Percentiles rank a stretch among this genome's conserved stretches.
Evolutionary conservation across 2,329 filamentous ascomycete genomes (phyloP).

Genomic region (Trichoderma endophyticum): DNA sequence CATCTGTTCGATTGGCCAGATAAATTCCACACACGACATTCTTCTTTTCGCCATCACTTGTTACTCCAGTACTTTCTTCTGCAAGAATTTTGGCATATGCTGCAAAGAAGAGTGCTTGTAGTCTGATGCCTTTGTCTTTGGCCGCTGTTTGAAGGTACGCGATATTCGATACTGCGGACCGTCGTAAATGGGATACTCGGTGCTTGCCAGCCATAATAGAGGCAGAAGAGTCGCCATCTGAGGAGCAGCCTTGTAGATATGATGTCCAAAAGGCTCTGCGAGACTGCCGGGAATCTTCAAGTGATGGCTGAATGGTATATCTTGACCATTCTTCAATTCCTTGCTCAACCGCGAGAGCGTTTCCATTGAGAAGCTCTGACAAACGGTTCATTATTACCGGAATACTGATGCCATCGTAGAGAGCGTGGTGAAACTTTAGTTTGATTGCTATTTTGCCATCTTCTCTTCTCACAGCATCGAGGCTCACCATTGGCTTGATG

Average conservation of each 20-base stretch:
- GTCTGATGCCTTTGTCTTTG: constrained; percentile 54
- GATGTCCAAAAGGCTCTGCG: constrained; percentile 41
- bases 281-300: constrained; percentile 4
- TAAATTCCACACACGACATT: constrained; percentile 73
- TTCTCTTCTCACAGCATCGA: background rate
- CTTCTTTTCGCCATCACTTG: constrained; percentile 18
- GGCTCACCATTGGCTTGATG: background rate
- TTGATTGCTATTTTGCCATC: constrained; percentile 34
- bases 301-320: constrained; percentile 21
- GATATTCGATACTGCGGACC: constrained; percentile 43
- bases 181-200: constrained; percentile 41
- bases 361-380: constrained; percentile 19
- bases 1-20: constrained; percentile 68
- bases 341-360: background rate
- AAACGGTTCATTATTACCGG: constrained; percentile 53
- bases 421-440: constrained; percentile 73
- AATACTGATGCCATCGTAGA: constrained; percentile 85
- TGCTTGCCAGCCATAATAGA: constrained; percentile 9
- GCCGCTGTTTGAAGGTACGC: constrained; percentile 33
- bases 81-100: constrained; percentile 54
- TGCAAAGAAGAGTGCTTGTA: constrained; percentile 75
- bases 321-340: constrained; percentile 29
- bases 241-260: constrained; percentile 33
- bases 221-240: background rate
- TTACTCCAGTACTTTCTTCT: background rate